Percentiles rank a stretch among this genome's conserved stretches.
phyloP scores from a whole-genome alignment of 1,139 yeast genomes.

The Saccharomyces pastorianus region DNA sequence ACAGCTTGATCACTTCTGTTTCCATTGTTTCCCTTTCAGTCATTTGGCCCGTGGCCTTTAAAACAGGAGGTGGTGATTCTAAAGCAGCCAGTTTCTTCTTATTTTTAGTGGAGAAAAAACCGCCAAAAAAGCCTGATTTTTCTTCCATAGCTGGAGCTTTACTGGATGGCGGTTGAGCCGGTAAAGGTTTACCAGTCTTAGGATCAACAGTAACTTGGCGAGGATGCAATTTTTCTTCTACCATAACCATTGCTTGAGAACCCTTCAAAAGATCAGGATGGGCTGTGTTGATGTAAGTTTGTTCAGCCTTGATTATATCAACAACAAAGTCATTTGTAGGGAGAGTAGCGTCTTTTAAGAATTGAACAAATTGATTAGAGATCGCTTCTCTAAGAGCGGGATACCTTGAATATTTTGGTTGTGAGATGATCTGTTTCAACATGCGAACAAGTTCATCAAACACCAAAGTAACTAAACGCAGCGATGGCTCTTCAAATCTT shows the following conservation, averaged over 20 bases:
- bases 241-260: slow-evolving; percentile 90
- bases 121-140: slow-evolving; percentile 79
- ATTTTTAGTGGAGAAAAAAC: slow-evolving; percentile 85
- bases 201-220: slow-evolving; percentile 83
- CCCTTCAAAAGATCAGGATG: slow-evolving; percentile 96
- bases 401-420: slow-evolving; percentile 78
- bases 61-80: slow-evolving; percentile 96
- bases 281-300: slow-evolving; percentile 91
- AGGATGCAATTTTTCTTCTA: slow-evolving; percentile 85
- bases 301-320: slow-evolving; percentile 79
- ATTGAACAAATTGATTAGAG: slow-evolving; percentile 70
- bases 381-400: slow-evolving; percentile 86
- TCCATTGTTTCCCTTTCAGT: slow-evolving; percentile 94
- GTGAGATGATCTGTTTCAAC: slow-evolving; percentile 72
- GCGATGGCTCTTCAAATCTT: slow-evolving; percentile 89
- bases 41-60: slow-evolving; percentile 91
- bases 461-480: slow-evolving; percentile 81
- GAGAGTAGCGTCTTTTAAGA: slow-evolving; percentile 64
- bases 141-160: slow-evolving; percentile 31
- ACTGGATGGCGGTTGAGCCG: slow-evolving; percentile 32
- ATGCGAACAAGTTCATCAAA: slow-evolving; percentile 93
- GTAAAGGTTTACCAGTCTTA: slow-evolving; percentile 77
- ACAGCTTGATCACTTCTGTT: slow-evolving; percentile 89
- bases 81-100: slow-evolving; percentile 89
- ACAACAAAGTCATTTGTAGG: slow-evolving; percentile 83